These are phyloP conservation scores for Achaetomiella virescens DNA, from an alignment of 495 filamentous ascomycete genomes.

Conservation along the genomic window DNA sequence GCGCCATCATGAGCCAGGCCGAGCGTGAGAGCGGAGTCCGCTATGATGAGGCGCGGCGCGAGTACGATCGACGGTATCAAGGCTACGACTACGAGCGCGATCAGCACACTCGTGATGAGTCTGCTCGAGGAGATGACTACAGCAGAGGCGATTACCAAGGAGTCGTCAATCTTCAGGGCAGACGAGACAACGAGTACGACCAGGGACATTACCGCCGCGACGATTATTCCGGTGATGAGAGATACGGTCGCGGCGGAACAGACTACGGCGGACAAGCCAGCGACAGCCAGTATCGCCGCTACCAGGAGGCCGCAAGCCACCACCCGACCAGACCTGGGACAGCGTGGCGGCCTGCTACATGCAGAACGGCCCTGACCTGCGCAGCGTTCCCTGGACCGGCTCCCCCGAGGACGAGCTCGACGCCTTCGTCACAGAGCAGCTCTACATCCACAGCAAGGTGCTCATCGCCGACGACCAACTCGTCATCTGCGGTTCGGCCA, in stretches of 20 bases:
- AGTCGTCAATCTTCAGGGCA: constrained; percentile 1
- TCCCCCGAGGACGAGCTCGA: constrained; percentile 68
- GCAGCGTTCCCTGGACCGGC: constrained; percentile 73
- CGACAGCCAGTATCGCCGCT: constrained; percentile 46
- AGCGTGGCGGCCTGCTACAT: constrained; percentile 79
- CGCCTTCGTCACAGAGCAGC: constrained; percentile 85
- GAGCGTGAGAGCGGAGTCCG: constrained; percentile 63
- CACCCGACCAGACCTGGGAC: constrained; percentile 58
- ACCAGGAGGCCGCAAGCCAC: constrained; percentile 60
- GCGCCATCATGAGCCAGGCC: constrained; percentile 53
- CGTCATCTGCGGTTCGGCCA: constrained; percentile 88
- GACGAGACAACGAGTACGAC: constrained; percentile 10
- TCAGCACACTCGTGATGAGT: background rate
- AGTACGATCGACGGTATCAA: constrained; percentile 53
- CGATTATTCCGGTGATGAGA: background rate
- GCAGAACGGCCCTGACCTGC: constrained; percentile 70
- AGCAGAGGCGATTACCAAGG: constrained; percentile 13
- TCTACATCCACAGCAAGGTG: constrained; percentile 92
- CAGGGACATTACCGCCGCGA: too few relatives aligned
- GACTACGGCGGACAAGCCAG: constrained; percentile 27
- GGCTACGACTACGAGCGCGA: constrained; percentile 22
- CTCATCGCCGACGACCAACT: constrained; percentile 87
- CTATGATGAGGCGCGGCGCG: constrained; percentile 63
- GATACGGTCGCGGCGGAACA: background rate
- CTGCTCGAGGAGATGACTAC: constrained; percentile 9